Evolutionary conservation across 2,329 filamentous ascomycete species (phyloP).

Genomic region (Xylaria sp.): DNA sequence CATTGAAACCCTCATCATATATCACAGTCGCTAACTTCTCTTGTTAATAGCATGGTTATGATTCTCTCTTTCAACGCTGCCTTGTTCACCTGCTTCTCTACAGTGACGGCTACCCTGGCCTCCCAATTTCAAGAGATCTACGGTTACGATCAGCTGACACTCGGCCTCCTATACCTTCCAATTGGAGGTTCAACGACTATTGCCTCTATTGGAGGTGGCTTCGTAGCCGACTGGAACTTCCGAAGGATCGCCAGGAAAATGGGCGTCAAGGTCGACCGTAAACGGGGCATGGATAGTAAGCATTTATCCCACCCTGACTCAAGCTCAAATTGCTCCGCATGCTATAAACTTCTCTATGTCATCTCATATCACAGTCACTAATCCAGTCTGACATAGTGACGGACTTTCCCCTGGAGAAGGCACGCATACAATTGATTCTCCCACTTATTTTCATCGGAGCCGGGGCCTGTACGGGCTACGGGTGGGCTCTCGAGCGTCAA

Average conservation of each 20-base stretch:
- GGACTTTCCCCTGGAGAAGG: conserved; percentile 66
- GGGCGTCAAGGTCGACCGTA: conserved; percentile 69
- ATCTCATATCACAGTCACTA: conserved; percentile 8
- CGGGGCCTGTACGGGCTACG: conserved; percentile 64
- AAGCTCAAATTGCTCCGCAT: not conserved
- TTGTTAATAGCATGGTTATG: conserved; percentile 61
- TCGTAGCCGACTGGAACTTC: conserved; percentile 75
- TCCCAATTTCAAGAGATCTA: conserved; percentile 65
- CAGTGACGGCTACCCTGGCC: conserved; percentile 63
- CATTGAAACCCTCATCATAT: not conserved
- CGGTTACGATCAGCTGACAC: conserved; percentile 60
- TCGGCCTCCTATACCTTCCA: conserved; percentile 66
- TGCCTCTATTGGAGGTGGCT: conserved; percentile 66
- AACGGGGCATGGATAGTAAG: conserved; percentile 61
- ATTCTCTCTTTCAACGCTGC: conserved; percentile 64
- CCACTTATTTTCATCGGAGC: conserved; percentile 66
- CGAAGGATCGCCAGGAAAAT: conserved; percentile 70
- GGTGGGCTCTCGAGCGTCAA: conserved; percentile 66
- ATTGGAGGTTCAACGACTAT: conserved; percentile 63
- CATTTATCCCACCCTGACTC: not conserved
- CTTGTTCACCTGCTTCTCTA: conserved; percentile 67
- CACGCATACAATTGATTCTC: conserved; percentile 64
- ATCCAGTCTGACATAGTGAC: conserved; percentile 45
- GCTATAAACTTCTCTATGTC: not conserved
- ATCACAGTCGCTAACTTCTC: conserved; percentile 14